Evolutionary conservation across 306 rosid genomes (phyloP).

Genomic region (Alnus glutinosa): DNA sequence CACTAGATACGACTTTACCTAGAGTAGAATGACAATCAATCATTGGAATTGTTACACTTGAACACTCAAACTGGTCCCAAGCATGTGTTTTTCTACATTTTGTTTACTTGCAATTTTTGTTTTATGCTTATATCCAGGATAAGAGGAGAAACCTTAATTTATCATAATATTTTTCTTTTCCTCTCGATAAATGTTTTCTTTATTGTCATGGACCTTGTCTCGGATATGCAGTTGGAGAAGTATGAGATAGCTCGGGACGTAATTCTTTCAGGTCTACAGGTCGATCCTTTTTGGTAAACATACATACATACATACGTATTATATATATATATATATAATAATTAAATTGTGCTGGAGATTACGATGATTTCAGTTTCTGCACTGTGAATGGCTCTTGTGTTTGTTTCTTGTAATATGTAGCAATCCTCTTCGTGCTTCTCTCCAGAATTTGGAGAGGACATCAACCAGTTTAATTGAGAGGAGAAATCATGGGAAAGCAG

Average conservation of each 20-base stretch:
- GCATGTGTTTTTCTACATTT: background rate
- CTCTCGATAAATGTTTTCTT: background rate
- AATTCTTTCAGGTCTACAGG: constrained; percentile 88
- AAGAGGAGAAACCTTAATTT: constrained; percentile 13
- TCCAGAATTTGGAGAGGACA: constrained; percentile 64
- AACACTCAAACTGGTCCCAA: background rate
- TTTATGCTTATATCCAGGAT: background rate
- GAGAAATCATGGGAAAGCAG: constrained; percentile 54
- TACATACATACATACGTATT: no score
- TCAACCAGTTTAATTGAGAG: constrained; percentile 40
- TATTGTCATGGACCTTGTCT: constrained; percentile 20
- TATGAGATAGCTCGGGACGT: constrained; percentile 79
- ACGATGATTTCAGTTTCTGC: background rate
- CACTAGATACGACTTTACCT: background rate
- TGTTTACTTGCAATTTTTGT: background rate
- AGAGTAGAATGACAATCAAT: background rate
- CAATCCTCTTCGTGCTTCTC: constrained; percentile 61
- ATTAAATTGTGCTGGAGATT: background rate
- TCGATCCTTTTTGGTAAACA: constrained; percentile 75
- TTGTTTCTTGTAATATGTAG: constrained; percentile 57
- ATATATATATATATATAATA: no score
- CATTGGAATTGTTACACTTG: background rate
- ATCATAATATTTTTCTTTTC: constrained; percentile 4
- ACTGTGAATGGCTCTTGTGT: constrained; percentile 5
- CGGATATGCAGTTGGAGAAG: constrained; percentile 77